phyloP scores from a whole-genome alignment of 371 early-diverging fungal species.

The Mortierella sp. region DNA sequence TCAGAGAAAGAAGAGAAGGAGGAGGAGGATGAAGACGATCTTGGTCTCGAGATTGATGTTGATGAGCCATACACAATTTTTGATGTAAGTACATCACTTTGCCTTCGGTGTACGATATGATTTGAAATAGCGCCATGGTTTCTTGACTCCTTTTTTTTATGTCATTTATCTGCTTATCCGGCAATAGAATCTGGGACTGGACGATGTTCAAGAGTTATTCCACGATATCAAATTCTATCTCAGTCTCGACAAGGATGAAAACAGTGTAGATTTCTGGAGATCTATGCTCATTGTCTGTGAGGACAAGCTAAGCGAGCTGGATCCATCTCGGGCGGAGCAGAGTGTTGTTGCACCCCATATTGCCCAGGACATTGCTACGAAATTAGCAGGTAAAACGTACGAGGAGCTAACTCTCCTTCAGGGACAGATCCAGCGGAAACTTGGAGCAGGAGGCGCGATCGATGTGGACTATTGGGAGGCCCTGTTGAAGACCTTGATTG shows the following conservation, averaged over 20 bases:
- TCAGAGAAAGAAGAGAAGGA: conserved; percentile 67
- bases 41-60: conserved; percentile 83
- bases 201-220: conserved; percentile 82
- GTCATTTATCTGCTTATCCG: neutral
- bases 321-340: conserved; percentile 33
- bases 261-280: conserved; percentile 86
- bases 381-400: conserved; percentile 80
- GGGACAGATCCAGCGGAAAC: conserved; percentile 75
- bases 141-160: neutral
- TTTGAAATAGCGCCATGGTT: neutral
- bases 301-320: conserved; percentile 69
- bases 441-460: conserved; percentile 77
- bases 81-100: conserved; percentile 59
- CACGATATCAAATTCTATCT: conserved; percentile 90
- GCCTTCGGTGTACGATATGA: neutral
- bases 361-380: conserved; percentile 73
- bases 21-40: conserved; percentile 74
- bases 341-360: conserved; percentile 57
- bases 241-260: conserved; percentile 80
- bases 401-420: conserved; percentile 79
- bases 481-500: conserved; percentile 76
- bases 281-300: conserved; percentile 86
- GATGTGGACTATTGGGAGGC: conserved; percentile 97
- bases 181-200: conserved; percentile 65
- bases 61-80: conserved; percentile 91